Evolutionary conservation across 2,329 filamentous ascomycete genomes (phyloP).

Genomic region (Amylocarpus encephaloides): DNA sequence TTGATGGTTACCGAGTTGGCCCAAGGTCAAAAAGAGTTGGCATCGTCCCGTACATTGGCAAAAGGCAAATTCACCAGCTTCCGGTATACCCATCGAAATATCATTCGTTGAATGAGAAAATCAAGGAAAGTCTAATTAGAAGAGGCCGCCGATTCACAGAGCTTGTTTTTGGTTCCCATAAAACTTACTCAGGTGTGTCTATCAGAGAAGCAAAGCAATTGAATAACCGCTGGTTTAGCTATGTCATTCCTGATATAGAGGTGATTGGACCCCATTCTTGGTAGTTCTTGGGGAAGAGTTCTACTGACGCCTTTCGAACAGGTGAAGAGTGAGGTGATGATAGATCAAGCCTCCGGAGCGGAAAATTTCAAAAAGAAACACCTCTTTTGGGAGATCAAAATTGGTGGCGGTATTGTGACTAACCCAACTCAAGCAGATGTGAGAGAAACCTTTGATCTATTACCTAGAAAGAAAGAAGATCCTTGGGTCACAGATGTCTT

Average conservation of each 20-base stretch:
- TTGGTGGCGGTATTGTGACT: neutral
- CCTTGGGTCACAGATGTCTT: neutral
- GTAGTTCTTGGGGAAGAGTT: neutral
- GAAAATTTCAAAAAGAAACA: neutral
- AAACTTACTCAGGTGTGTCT: neutral
- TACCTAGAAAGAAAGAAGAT: neutral
- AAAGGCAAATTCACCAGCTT: neutral
- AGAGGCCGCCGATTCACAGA: neutral
- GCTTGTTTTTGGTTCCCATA: neutral
- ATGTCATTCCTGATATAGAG: neutral
- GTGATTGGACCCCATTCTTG: neutral
- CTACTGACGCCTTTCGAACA: neutral
- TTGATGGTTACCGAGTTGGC: neutral
- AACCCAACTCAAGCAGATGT: neutral
- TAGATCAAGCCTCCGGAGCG: neutral
- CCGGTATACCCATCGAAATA: neutral
- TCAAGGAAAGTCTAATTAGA: neutral
- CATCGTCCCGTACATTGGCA: neutral
- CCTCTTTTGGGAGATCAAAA: neutral
- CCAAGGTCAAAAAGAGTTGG: neutral
- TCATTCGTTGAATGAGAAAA: neutral
- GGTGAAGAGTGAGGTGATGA: constrained; percentile 1
- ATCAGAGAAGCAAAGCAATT: neutral
- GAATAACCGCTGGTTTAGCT: neutral
- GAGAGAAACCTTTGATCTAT: neutral